Conservation (phyloP, 2,329 filamentous ascomycete species). For the Aspergillus puulaauensis region DNA sequence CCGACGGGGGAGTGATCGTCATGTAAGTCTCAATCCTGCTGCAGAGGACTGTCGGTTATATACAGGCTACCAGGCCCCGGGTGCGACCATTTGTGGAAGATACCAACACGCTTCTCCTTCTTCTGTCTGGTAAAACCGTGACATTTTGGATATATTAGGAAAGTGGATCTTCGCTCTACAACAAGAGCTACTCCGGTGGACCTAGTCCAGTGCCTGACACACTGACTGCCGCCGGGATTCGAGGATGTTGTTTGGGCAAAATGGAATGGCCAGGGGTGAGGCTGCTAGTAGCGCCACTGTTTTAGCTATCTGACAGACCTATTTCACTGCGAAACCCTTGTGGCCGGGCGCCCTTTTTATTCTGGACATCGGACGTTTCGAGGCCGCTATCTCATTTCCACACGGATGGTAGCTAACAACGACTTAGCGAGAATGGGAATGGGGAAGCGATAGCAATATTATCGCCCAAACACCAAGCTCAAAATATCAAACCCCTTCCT, state of each 20-base stretch:
- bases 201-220: neutral
- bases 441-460: neutral
- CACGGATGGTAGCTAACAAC: neutral
- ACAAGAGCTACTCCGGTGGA: slow-evolving; percentile 5
- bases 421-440: neutral
- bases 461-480: neutral
- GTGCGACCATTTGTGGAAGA: slow-evolving; percentile 6
- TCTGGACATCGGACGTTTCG: neutral
- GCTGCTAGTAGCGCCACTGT: neutral
- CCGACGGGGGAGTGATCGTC: neutral
- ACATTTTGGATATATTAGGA: neutral
- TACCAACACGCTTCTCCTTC: neutral
- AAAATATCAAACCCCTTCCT: neutral
- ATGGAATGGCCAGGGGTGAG: neutral
- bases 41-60: slow-evolving; percentile 1
- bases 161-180: neutral
- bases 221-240: neutral
- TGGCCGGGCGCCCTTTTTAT: neutral
- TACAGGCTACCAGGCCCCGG: neutral
- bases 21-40: neutral
- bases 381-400: neutral
- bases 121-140: neutral
- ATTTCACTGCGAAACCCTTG: neutral
- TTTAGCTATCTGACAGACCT: too few species aligned
- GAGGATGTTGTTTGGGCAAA: neutral